A percentile compares a stretch with the other conserved stretches of the same genome.
phyloP scores from a whole-genome alignment of 768 basidiomycete species.

The Cantharellus cinnabarinus region DNA sequence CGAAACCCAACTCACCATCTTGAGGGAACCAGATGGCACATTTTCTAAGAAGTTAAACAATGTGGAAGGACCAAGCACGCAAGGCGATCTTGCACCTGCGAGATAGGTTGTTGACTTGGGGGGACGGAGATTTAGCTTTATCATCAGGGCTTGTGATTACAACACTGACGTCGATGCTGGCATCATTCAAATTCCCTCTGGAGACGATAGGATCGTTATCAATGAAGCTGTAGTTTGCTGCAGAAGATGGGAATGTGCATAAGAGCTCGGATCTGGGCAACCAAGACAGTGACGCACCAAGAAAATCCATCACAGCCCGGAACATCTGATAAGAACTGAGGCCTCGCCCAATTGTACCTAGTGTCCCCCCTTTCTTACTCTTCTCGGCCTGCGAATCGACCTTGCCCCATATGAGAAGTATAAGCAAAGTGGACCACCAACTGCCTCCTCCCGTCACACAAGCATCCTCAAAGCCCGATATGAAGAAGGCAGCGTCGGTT shows the following conservation, averaged over 20 bases:
- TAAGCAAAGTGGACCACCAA: conserved; percentile 49
- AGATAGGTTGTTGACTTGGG: too few species aligned
- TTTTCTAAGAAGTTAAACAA: conserved; percentile 56
- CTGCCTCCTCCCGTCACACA: conserved; percentile 29
- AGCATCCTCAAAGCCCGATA: conserved; percentile 20
- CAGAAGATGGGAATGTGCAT: too few species aligned
- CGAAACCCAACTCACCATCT: conserved; percentile 32
- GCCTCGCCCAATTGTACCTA: conserved; percentile 49
- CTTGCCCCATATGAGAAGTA: conserved; percentile 26
- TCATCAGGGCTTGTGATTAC: too few species aligned
- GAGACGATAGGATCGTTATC: too few species aligned
- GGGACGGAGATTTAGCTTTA: too few species aligned
- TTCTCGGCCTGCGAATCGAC: conserved; percentile 36
- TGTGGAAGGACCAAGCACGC: conserved; percentile 65
- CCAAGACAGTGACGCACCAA: conserved; percentile 31
- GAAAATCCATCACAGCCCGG: conserved; percentile 62
- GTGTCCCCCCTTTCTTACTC: conserved; percentile 12
- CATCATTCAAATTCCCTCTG: too few species aligned
- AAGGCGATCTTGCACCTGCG: conserved; percentile 16
- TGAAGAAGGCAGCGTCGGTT: conserved; percentile 1
- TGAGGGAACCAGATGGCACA: conserved; percentile 56
- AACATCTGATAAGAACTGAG: conserved; percentile 84
- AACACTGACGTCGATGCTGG: too few species aligned
- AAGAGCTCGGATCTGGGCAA: background rate
- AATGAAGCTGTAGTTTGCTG: too few species aligned